phyloP scores from a whole-genome alignment of 305 asterid species.

The Withania somnifera region DNA sequence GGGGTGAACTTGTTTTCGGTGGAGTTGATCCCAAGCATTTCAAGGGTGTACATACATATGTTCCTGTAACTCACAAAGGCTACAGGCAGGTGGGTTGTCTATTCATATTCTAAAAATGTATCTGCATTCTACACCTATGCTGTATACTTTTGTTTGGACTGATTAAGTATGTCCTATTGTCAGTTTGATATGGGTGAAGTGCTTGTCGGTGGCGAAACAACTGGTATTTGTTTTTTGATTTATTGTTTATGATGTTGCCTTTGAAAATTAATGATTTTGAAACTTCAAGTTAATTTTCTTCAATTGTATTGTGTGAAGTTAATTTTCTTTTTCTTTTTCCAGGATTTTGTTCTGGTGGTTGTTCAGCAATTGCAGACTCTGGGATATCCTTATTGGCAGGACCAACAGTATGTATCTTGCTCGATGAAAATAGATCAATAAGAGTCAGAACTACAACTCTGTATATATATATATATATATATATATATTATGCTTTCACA shows the following conservation, averaged over 20 bases:
- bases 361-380: conserved; percentile 91
- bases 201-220: conserved; percentile 61
- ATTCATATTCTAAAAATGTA: not conserved
- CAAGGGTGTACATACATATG: conserved; percentile 78
- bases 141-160: not conserved
- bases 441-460: not conserved
- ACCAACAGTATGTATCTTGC: conserved; percentile 57
- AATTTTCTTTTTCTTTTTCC: conserved; percentile 4
- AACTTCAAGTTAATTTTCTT: not conserved
- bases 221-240: conserved; percentile 45
- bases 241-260: not conserved
- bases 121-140: not conserved
- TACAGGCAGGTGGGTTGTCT: conserved; percentile 72
- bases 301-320: conserved; percentile 8
- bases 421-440: not conserved
- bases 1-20: conserved; percentile 88
- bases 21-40: conserved; percentile 77
- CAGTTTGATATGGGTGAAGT: conserved; percentile 93
- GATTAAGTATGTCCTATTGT: conserved; percentile 2
- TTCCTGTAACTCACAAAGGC: conserved; percentile 78
- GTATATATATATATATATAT: no score
- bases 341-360: conserved; percentile 73
- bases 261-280: not conserved
- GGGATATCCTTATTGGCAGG: conserved; percentile 92
- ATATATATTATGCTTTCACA: not conserved